Base-by-base conservation (phyloP, 2,329 filamentous ascomycete genomes). In the Ramichloridium luteum region DNA sequence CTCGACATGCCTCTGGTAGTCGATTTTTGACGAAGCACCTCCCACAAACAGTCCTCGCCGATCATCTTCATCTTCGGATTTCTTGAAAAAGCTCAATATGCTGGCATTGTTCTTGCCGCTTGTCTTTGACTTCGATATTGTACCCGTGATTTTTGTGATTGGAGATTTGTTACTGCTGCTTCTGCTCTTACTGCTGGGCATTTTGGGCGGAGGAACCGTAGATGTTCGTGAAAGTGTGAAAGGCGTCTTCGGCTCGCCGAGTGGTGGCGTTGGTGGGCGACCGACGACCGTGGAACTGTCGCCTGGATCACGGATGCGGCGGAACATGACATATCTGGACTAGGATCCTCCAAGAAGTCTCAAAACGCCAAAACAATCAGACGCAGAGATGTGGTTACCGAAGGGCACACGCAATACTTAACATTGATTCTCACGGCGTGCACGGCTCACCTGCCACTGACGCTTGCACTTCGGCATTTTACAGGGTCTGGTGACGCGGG, bases 11-110 rank as follows among this genome's bases (percentile, higher is more conserved):
- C n/a, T n/a, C n/a, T n/a, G n/a, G n/a, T n/a, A n/a, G n/a, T n/a
- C n/a, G n/a, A n/a, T n/a, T n/a, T n/a, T n/a, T n/a, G n/a, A 22
- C 61, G 51, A 29, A 8, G 40, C 44, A n/a, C n/a, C n/a, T n/a
- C n/a, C 48, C 10, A 61, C 52, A 34, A 62, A 61, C 32, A 61
- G 35, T 2, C 51, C 53, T 13, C 23, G 17, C 14, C 39, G 34
- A 3, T 25, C n/a, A 13, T 40, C 41, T 6, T 46, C 47, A 16
- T 58, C 53, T 27, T 62, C 64, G 2, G 60, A 51, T 49, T 68
- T 70, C 46, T 65, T 66, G 55, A 70, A 70, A 47, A 70, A 70
- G 28, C 55, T 59, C 49, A 68, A 54, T 37, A 70, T 70, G 39
- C 64, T 70, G 28, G 59, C 58, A 42, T 70, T 70, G 13, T 56